Evolutionary conservation across 2,329 filamentous ascomycete genomes (phyloP).

Genomic region (Arachnomyces sp.): DNA sequence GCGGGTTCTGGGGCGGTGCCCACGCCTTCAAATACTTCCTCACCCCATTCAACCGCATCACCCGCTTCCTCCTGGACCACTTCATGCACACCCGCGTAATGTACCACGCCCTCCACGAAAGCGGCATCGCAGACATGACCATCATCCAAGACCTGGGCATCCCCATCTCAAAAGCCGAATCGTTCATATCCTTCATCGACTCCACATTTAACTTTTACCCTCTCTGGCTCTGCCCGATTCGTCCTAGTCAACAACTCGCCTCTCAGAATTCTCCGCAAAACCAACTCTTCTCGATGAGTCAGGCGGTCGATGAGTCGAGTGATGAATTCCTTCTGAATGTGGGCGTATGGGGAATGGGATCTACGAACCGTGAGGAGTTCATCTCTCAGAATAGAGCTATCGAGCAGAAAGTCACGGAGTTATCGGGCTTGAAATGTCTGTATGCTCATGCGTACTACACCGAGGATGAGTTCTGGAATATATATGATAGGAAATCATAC

Average conservation of each 20-base stretch:
- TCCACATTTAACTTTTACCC: constrained; percentile 44
- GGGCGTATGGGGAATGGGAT: constrained; percentile 74
- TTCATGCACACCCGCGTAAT: constrained; percentile 53
- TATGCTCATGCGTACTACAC: constrained; percentile 81
- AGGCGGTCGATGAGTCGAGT: no score
- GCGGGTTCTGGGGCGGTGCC: constrained; percentile 51
- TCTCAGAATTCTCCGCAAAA: no score
- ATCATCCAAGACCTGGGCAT: constrained; percentile 56
- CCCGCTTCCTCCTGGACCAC: constrained; percentile 49
- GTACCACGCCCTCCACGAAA: constrained; percentile 53
- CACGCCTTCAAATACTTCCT: constrained; percentile 51
- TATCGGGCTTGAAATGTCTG: constrained; percentile 77
- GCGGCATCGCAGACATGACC: constrained; percentile 44
- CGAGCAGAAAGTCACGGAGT: constrained; percentile 59
- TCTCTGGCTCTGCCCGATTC: constrained; percentile 50
- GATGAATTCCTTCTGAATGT: constrained; percentile 41
- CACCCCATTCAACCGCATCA: constrained; percentile 51
- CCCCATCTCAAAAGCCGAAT: constrained; percentile 41
- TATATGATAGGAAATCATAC: constrained; percentile 34
- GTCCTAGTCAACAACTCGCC: no score
- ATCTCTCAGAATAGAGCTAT: constrained; percentile 62
- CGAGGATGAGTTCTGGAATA: constrained; percentile 44
- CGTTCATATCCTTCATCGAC: constrained; percentile 45
- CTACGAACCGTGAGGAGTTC: constrained; percentile 50
- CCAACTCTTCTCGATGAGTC: no score